Conservation (phyloP, 345 rosid species). For the Psidium guajava region DNA sequence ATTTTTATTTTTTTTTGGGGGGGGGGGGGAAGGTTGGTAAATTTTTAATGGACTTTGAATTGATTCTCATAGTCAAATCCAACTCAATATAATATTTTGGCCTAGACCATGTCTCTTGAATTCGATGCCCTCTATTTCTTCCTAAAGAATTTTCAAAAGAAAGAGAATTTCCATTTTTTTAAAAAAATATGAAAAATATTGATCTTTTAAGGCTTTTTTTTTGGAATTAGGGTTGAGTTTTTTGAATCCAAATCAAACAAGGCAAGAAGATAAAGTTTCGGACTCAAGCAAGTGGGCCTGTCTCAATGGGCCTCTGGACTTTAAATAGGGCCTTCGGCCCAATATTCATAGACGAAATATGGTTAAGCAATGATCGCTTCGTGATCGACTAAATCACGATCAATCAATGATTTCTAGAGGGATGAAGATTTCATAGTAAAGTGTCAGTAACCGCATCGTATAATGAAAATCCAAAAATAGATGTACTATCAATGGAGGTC, state of each 20-base stretch:
- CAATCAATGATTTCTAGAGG: background rate
- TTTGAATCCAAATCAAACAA: background rate
- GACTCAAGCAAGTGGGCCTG: background rate
- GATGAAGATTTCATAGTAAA: too few species aligned
- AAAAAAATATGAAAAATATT: background rate
- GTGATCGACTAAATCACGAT: background rate
- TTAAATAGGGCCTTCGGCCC: background rate
- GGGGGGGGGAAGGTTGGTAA: background rate
- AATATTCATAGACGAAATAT: background rate
- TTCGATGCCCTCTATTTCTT: background rate
- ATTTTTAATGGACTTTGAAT: background rate
- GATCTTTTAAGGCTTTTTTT: background rate
- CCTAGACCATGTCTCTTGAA: background rate
- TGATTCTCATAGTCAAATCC: background rate
- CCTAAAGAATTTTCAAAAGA: background rate
- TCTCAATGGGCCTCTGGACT: background rate
- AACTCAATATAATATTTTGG: background rate
- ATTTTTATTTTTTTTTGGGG: background rate
- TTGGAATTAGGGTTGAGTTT: background rate
- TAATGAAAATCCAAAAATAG: too few species aligned
- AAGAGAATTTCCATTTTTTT: background rate
- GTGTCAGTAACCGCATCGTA: too few species aligned
- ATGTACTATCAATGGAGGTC: too few species aligned
- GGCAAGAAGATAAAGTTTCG: background rate
- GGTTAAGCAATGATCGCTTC: background rate